Evolutionary conservation across 768 basidiomycete species (phyloP).

Genomic region (Rhodocollybia butyracea): DNA sequence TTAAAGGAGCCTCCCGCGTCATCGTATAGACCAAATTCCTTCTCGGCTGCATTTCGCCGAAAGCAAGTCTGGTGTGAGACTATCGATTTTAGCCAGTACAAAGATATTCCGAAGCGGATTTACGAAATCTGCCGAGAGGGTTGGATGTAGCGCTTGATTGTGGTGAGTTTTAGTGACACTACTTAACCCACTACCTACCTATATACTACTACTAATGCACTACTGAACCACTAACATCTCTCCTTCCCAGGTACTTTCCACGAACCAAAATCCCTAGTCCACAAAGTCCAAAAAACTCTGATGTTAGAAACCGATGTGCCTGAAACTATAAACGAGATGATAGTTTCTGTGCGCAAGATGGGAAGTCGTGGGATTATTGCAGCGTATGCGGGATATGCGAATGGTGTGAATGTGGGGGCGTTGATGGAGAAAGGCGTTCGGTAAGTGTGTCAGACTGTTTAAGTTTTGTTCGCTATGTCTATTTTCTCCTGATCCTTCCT

Average conservation of each 20-base stretch:
- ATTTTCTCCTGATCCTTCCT: too few relatives aligned
- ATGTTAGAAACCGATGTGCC: too few relatives aligned
- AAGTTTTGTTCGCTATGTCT: too few relatives aligned
- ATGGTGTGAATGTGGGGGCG: conserved; percentile 66
- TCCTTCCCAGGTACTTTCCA: too few relatives aligned
- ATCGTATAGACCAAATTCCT: conserved; percentile 66
- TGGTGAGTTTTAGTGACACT: too few relatives aligned
- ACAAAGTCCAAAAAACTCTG: too few relatives aligned
- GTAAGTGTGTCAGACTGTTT: too few relatives aligned
- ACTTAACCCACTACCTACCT: too few relatives aligned
- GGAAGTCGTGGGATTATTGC: conserved; percentile 64
- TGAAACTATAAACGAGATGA: too few relatives aligned
- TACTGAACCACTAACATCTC: too few relatives aligned
- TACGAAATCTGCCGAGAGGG: conserved; percentile 63
- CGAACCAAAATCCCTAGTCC: too few relatives aligned
- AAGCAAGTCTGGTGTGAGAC: conserved; percentile 43
- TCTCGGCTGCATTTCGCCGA: conserved; percentile 46
- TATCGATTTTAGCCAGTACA: conserved; percentile 57
- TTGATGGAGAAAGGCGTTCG: conserved; percentile 76
- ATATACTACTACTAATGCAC: too few relatives aligned
- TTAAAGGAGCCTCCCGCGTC: conserved; percentile 66
- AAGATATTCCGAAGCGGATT: conserved; percentile 49
- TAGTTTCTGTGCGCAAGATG: conserved; percentile 49
- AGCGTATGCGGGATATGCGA: conserved; percentile 65
- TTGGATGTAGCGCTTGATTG: conserved; percentile 57